Evolutionary conservation across 208 protist genomes (phyloP), one percentile per base, ranked within the genome.

Genomic region (Hexamita inflata): DNA sequence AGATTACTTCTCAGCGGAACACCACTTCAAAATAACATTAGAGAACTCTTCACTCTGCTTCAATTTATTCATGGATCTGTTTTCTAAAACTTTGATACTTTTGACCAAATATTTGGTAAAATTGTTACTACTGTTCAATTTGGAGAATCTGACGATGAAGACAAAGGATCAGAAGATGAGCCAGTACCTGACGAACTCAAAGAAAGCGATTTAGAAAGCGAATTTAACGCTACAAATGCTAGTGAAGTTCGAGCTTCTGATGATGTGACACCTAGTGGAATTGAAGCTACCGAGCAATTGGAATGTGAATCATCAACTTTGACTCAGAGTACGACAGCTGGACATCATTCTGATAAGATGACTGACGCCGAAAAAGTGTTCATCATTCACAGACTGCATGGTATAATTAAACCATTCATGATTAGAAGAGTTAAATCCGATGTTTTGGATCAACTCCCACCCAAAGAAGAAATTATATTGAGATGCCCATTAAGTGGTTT

Each of bases 401-500:
- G 38, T 70, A 70, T 70, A 28, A 30, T 70, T 9, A 70, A 70
- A 49, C 64, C 64, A 15, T 70, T 45, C n/a, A n/a, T 70, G 24
- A n/a, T 70, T 35, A 7, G 64, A 38, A n/a, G 64, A 30, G 35
- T 70, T 49, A 70, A 70, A 38, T 30, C 64, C n/a, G 64, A 70
- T 29, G 64, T 70, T 7, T 38, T 70, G 11, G 64, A n/a, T 42
- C 35, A 70, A 49, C 35, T 70, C 11, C 64, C 64, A 30, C 64
- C 64, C 15, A 70, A 70, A 70, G 64, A 70, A n/a, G 64, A 70
- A 38, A 15, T 57, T n/a, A 70, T 70, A 45, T 42, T 70, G 9
- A n/a, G 64, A 42, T 7, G 11, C 15, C 64, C 64, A 11, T 38
- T 70, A 15, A 45, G 19, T 15, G 64, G 34, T 7, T 15, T 70